Evolutionary conservation across 2,329 filamentous ascomycete species (phyloP), one percentile per base, ranked within the genome.

Genomic region (Curvularia eragrostidis): DNA sequence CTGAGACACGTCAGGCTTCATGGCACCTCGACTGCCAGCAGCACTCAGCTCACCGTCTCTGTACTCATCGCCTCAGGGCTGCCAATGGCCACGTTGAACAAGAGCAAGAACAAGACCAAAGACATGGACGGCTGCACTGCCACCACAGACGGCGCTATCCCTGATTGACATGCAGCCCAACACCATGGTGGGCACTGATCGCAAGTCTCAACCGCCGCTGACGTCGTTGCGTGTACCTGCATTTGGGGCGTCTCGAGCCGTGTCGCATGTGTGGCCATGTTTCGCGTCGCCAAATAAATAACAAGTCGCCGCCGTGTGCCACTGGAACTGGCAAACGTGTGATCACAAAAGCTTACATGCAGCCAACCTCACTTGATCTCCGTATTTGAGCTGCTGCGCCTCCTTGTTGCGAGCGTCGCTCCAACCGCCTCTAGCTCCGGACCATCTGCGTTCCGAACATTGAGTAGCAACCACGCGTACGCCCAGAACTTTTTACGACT

Each of bases 191-290:
- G 56, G 38, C 49, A 52, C 48, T 58, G 61, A 67, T 50, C 41
- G 21, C 41, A 52, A 54, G 59, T 57, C 60, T 59, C 51, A 43
- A 28, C 55, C 62, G 62, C 62, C 69, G 64, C 67, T 72, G 69
- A 72, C 68, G 69, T 72, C 58, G 63, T 43, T 57, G 61, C 39
- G 52, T 62, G 63, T 64, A 59, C 60, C 61, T 68, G 66, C 65
- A 41, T 48, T n/a, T n/a, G 26, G 30, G 18, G 44, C 41, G 56
- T 62, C 59, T 58, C 48, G 55, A 24, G 48, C 32, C 48, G 38
- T 56, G 58, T 61, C 50, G 58, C 58, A 63, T 26, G 18, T 54
- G 18, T 46, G 49, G 42, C 47, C 46, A 48, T 58, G 63, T 64
- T 62, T 66, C 38, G 61, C 34, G 43, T 42, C 26, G 30, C 58